Percentiles rank a stretch among this genome's conserved stretches.
Evolutionary conservation across 768 basidiomycete species (phyloP).

Genomic region (Rhodotorula paludigena): DNA sequence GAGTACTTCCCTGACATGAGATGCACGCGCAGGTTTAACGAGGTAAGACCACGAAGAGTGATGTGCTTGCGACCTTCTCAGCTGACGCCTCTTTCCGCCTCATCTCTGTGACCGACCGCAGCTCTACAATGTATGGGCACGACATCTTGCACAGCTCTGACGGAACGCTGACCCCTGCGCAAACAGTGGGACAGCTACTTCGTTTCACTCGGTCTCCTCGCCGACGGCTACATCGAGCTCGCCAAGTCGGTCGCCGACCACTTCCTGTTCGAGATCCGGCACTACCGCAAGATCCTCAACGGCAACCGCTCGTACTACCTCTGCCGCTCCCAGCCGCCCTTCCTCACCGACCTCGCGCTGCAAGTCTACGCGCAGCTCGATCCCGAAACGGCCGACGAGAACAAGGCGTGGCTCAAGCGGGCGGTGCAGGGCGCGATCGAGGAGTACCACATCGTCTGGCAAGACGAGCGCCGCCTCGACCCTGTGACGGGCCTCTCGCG

Average conservation of each 20-base stretch:
- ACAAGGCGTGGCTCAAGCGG: conserved; percentile 85
- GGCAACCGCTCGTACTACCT: conserved; percentile 90
- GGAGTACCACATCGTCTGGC: conserved; percentile 98
- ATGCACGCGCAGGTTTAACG: conserved; percentile 62
- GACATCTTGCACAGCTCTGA: too few relatives aligned
- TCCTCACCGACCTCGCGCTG: conserved; percentile 96
- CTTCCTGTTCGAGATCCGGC: conserved; percentile 97
- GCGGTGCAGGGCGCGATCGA: conserved; percentile 97
- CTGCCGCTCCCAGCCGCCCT: conserved; percentile 91
- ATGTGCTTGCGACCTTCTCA: neutral
- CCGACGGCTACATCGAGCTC: conserved; percentile 88
- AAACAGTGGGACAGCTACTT: conserved; percentile 66
- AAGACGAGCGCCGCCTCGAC: conserved; percentile 88
- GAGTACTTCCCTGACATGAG: conserved; percentile 47
- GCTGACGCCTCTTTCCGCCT: neutral
- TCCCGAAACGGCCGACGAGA: conserved; percentile 68
- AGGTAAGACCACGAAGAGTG: conserved; percentile 59
- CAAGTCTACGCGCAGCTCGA: conserved; percentile 97
- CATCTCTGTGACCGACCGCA: too few relatives aligned
- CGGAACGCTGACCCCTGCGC: neutral
- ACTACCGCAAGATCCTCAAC: conserved; percentile 64
- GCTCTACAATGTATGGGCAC: conserved; percentile 41
- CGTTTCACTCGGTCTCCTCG: conserved; percentile 84
- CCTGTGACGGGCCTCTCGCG: conserved; percentile 89
- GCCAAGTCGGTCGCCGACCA: conserved; percentile 98